A percentile compares a stretch with the other conserved stretches of the same genome.
phyloP scores from a whole-genome alignment of 2,329 filamentous ascomycete genomes.

The Lecanosticta acicola region DNA sequence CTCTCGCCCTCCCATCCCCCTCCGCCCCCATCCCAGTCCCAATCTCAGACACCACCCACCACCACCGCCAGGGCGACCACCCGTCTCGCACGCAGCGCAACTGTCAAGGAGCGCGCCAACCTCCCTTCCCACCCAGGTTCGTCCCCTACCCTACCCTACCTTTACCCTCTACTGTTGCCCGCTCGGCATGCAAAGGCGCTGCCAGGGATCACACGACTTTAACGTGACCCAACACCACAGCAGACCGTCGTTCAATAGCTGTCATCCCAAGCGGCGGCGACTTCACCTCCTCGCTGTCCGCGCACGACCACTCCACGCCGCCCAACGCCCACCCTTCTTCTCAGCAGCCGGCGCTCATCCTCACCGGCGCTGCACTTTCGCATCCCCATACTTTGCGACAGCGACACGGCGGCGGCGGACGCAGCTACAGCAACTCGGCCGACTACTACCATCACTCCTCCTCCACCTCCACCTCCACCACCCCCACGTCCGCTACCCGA shows the following conservation, averaged over 20 bases:
- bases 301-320: slow-evolving; percentile 14
- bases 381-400: slow-evolving; percentile 26
- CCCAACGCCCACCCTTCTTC: slow-evolving; percentile 10
- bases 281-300: slow-evolving; percentile 7
- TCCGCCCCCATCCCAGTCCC: too few relatives aligned
- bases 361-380: slow-evolving; percentile 13
- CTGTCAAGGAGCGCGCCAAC: slow-evolving; percentile 1
- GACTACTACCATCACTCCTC: slow-evolving; percentile 1
- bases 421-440: slow-evolving; percentile 1
- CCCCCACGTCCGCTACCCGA: slow-evolving; percentile 2
- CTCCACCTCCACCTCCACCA: neutral
- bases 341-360: slow-evolving; percentile 12
- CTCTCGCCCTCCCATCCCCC: slow-evolving; percentile 2
- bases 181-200: slow-evolving; percentile 3
- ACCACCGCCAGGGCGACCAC: slow-evolving; percentile 2
- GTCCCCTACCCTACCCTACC: too few relatives aligned
- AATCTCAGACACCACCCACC: too few relatives aligned
- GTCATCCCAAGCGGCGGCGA: slow-evolving; percentile 11
- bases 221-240: slow-evolving; percentile 5
- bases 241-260: slow-evolving; percentile 25
- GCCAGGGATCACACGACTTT: slow-evolving; percentile 5
- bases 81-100: neutral
- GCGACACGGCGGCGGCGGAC: slow-evolving; percentile 14
- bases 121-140: neutral
- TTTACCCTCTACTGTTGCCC: neutral